A percentile compares a stretch with the other conserved stretches of the same genome.
phyloP scores from a whole-genome alignment of 129 eudicot species.

The Deinandra increscens region DNA sequence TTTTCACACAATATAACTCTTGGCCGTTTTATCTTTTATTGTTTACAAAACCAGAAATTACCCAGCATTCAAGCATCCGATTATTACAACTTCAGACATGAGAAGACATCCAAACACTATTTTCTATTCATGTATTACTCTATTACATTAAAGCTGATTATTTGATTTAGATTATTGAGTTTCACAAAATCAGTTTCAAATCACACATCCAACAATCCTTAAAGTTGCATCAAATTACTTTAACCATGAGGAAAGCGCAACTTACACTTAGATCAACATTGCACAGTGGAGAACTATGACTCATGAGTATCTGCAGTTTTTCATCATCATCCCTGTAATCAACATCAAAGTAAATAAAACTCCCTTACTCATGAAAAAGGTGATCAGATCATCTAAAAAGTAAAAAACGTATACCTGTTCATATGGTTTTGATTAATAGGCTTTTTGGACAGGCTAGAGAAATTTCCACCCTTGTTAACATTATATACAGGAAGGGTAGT shows the following conservation, averaged over 20 bases:
- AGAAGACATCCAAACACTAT: constrained; percentile 12
- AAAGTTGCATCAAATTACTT: constrained; percentile 1
- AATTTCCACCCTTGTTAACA: constrained; percentile 51
- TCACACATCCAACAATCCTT: not conserved
- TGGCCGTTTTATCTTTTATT: not conserved
- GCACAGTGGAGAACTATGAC: constrained; percentile 61
- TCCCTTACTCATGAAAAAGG: not conserved
- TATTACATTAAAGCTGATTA: not conserved
- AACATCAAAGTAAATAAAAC: not conserved
- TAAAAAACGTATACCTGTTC: constrained; percentile 42
- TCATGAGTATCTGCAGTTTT: constrained; percentile 52
- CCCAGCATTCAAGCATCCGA: not conserved
- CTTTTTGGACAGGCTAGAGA: constrained; percentile 46
- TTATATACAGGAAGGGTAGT: constrained; percentile 48
- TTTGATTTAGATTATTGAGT: not conserved
- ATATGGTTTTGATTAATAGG: constrained; percentile 48
- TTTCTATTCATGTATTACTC: not conserved
- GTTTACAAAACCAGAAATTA: not conserved
- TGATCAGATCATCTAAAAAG: not conserved
- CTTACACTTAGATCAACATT: constrained; percentile 64
- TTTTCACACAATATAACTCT: not conserved
- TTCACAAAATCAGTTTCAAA: constrained; percentile 3
- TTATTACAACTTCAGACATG: constrained; percentile 1
- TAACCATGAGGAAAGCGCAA: not conserved
- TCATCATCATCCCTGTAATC: constrained; percentile 73